Evolutionary conservation across 768 basidiomycete species (phyloP).

Genomic region (Termitomyces sp.): DNA sequence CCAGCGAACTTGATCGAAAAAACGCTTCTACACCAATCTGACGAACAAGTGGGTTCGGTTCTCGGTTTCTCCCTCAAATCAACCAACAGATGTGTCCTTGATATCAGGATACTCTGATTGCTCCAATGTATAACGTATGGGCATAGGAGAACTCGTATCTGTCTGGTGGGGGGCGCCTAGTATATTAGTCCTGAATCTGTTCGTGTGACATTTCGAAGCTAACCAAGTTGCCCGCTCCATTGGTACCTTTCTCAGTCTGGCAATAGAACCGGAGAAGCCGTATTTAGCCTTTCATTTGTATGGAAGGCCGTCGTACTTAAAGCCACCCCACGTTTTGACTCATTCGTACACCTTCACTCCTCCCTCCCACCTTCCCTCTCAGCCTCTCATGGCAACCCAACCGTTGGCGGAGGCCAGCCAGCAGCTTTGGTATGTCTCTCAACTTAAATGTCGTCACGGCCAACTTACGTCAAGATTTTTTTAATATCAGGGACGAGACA

Average conservation of each 20-base stretch:
- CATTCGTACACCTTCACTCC: conserved; percentile 34
- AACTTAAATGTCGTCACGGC: conserved; percentile 1
- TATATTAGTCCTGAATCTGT: conserved; percentile 17
- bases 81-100: conserved; percentile 10
- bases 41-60: conserved; percentile 14
- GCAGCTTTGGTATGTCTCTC: conserved; percentile 55
- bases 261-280: conserved; percentile 52
- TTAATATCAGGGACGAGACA: conserved; percentile 56
- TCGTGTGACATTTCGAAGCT: conserved; percentile 45
- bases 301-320: conserved; percentile 44
- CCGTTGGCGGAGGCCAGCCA: conserved; percentile 56
- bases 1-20: conserved; percentile 30
- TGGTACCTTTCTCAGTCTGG: conserved; percentile 37
- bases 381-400: conserved; percentile 51
- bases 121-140: conserved; percentile 5
- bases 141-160: conserved; percentile 9
- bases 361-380: conserved; percentile 29
- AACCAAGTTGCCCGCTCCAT: conserved; percentile 41
- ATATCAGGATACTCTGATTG: conserved; percentile 13
- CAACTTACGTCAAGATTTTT: conserved; percentile 13
- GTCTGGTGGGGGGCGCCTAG: conserved; percentile 6
- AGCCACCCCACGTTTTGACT: conserved; percentile 35
- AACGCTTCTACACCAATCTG: conserved; percentile 26
- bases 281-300: conserved; percentile 49
- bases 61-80: conserved; percentile 5